Conservation (phyloP, 257 asterid genomes). For the Prunella vulgaris region DNA sequence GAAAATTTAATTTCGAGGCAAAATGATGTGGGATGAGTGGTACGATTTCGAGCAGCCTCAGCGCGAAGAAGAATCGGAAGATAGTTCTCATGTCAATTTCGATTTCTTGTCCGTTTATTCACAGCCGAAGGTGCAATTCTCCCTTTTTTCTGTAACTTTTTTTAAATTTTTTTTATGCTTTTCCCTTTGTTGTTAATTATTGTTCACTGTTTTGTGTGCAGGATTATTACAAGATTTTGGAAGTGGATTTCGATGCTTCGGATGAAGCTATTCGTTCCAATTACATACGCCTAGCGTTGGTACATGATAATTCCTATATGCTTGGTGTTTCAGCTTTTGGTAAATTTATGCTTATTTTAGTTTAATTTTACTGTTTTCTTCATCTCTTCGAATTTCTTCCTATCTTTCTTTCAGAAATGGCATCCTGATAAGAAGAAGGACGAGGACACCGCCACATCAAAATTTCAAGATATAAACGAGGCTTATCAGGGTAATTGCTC, state of each 20-base stretch:
- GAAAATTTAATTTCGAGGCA: not conserved
- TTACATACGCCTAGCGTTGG: conserved; percentile 91
- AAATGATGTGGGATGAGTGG: conserved; percentile 82
- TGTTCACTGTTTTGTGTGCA: conserved; percentile 21
- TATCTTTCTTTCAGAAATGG: conserved; percentile 54
- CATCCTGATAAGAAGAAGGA: conserved; percentile 92
- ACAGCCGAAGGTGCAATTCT: conserved; percentile 56
- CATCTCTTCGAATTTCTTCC: not conserved
- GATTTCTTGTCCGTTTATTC: conserved; percentile 60
- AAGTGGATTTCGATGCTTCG: conserved; percentile 84
- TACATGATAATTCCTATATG: conserved; percentile 22
- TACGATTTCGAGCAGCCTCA: conserved; percentile 32
- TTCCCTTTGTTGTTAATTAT: not conserved
- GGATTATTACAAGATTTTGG: conserved; percentile 84
- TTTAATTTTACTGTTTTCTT: not conserved
- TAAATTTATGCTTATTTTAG: not conserved
- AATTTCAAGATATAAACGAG: conserved; percentile 87
- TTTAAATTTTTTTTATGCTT: not conserved
- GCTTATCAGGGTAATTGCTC: conserved; percentile 70
- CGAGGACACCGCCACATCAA: conserved; percentile 58
- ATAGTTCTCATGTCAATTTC: conserved; percentile 43
- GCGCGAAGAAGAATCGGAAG: conserved; percentile 35
- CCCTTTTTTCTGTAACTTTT: not conserved
- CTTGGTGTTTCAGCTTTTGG: not conserved
- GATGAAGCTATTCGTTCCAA: conserved; percentile 87